phyloP scores from a whole-genome alignment of 768 basidiomycete species.

The Tylopilus sp. region DNA sequence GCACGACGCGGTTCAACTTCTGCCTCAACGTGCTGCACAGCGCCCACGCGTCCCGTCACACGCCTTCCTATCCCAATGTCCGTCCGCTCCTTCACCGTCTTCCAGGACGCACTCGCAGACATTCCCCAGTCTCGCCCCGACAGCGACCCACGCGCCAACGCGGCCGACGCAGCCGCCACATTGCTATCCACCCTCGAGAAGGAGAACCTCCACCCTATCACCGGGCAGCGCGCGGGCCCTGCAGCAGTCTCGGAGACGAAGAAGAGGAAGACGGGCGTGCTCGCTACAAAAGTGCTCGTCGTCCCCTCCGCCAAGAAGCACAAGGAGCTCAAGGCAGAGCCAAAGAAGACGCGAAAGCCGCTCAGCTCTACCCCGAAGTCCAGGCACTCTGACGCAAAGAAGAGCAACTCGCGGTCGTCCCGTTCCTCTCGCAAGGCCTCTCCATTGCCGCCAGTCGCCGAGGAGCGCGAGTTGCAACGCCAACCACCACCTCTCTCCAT shows the following conservation, averaged over 20 bases:
- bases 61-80: constrained; percentile 40
- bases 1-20: constrained; percentile 18
- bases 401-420: constrained; percentile 33
- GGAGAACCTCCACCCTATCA: constrained; percentile 76
- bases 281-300: constrained; percentile 49
- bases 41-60: constrained; percentile 16
- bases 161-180: constrained; percentile 30
- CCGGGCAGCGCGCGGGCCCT: constrained; percentile 56
- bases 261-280: constrained; percentile 62
- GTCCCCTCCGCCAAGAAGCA: constrained; percentile 39
- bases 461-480: constrained; percentile 41
- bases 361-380: constrained; percentile 21
- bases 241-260: constrained; percentile 40
- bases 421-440: constrained; percentile 46
- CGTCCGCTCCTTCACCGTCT: constrained; percentile 59
- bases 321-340: constrained; percentile 42
- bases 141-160: constrained; percentile 20
- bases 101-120: constrained; percentile 51
- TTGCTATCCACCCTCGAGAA: constrained; percentile 52
- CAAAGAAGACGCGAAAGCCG: constrained; percentile 61
- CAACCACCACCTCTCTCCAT: constrained; percentile 26
- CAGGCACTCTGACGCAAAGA: constrained; percentile 36
- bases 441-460: constrained; percentile 60
- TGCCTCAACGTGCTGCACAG: constrained; percentile 34
- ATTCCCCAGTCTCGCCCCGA: constrained; percentile 29